Evolutionary conservation across 768 basidiomycete genomes (phyloP).

Genomic region (Podaxis sp.): DNA sequence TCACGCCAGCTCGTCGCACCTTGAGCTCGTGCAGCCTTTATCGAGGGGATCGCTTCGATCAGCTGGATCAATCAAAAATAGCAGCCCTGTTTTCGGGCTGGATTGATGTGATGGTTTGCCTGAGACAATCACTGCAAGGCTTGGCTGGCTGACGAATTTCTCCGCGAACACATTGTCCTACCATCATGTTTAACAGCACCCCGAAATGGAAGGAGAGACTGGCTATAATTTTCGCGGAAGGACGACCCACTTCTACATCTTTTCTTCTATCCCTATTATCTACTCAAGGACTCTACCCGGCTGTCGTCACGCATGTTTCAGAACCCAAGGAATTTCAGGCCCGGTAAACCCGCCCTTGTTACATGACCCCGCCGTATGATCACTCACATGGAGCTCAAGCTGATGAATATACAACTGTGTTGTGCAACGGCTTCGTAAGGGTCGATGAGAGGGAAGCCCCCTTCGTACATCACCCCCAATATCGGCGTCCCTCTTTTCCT

Average conservation of each 20-base stretch:
- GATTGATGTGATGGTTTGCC: too few species aligned
- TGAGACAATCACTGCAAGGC: not conserved
- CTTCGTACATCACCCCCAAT: not conserved
- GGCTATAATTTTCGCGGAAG: not conserved
- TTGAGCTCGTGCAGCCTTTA: too few species aligned
- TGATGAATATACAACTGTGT: not conserved
- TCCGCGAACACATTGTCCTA: not conserved
- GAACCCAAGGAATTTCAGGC: not conserved
- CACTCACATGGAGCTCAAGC: not conserved
- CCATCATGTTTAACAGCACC: conserved; percentile 1
- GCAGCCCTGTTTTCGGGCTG: too few species aligned
- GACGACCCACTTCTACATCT: not conserved
- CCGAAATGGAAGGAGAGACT: not conserved
- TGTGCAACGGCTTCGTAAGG: not conserved
- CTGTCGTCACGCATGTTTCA: not conserved
- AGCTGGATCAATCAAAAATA: too few species aligned
- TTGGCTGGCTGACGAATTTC: not conserved
- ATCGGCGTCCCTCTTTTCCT: not conserved
- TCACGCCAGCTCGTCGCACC: too few species aligned
- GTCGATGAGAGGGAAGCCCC: not conserved
- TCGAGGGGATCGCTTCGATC: too few species aligned
- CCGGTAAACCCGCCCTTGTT: not conserved
- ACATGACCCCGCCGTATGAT: not conserved
- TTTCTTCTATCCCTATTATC: not conserved
- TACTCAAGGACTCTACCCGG: not conserved